Evolutionary conservation across 805 yeast species (phyloP).

Genomic region (Saturnispora dispora): DNA sequence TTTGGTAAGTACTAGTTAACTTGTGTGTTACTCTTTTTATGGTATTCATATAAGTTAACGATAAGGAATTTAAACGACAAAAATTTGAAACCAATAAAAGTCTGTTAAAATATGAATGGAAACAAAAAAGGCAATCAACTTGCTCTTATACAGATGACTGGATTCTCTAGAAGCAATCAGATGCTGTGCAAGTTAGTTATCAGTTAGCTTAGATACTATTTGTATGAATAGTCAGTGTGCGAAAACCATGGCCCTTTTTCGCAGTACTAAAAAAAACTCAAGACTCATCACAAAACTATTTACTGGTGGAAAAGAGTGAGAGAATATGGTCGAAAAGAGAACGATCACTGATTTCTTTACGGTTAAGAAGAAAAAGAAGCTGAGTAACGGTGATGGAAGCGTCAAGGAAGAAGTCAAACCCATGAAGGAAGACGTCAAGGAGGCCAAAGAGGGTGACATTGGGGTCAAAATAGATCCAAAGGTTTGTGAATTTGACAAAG

Average conservation of each 20-base stretch:
- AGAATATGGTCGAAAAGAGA: constrained; percentile 8
- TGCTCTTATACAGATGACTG: not conserved
- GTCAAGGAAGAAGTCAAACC: too few relatives aligned
- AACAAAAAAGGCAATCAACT: not conserved
- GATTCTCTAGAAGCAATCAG: not conserved
- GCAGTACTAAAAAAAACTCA: not conserved
- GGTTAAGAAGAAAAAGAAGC: constrained; percentile 10
- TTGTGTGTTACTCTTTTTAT: not conserved
- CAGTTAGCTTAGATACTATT: not conserved
- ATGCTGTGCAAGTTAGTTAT: not conserved
- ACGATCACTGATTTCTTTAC: constrained; percentile 14
- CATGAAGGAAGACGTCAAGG: too few relatives aligned
- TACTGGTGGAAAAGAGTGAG: not conserved
- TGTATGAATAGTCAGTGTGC: not conserved
- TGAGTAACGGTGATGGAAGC: not conserved
- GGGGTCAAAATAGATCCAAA: not conserved
- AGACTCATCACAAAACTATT: not conserved
- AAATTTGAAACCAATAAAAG: not conserved
- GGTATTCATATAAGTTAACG: not conserved
- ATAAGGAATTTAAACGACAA: not conserved
- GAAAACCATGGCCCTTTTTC: not conserved
- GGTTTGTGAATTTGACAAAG: constrained; percentile 34
- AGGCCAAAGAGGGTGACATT: not conserved
- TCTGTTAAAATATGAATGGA: not conserved
- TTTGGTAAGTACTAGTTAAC: not conserved